Base-by-base conservation (phyloP, 1,284 basidiomycete genomes). In the Pseudozyma pruni region DNA sequence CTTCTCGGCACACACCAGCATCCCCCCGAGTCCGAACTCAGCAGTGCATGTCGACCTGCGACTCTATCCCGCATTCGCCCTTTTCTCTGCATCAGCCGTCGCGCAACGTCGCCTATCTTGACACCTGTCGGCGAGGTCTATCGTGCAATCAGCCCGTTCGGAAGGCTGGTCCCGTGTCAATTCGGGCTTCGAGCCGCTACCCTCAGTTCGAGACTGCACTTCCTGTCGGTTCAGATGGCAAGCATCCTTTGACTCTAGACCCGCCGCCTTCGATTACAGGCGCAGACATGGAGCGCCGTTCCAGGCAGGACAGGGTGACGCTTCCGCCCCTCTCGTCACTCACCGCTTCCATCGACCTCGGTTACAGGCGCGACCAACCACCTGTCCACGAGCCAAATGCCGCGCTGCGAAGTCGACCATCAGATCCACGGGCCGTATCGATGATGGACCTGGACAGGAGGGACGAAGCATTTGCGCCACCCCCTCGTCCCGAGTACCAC, bases 241-340 rank as follows among this genome's bases (percentile, higher is more conserved):
- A 23, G 25, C 11, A 6, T 35, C 32, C 23, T 45, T 13, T 23
- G 31, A 8, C 9, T 20, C 8, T 38, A 39, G 53, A 17, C 17
- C 11, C 23, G 9, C 8, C 23, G 31, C 44, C 38, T 1, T 20
- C 10, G 14, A 31, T 43, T 27, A 29, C 17, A 3, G 32, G 9
- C 20, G 46, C 34, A 31, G 37, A 31, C 16, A 66, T 66, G 62
- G 55, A 59, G 1, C 40, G 37, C 17, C 56, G 34, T 20, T 14
- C 43, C 25, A 48, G 41, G 19, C 46, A 42, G 5, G 32, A 22
- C 10, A 70, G 39, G 50, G 55, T 70, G 13, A 70, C 55, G 2
- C 27, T 70, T 19, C 66, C 66, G 3, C 66, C 66, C 19, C 55
- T 70, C 14, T 64, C 66, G 8, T 45, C 60, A 22, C 59, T 70